These are phyloP conservation scores for Zygotorulaspora mrakii DNA, from an alignment of 1,139 yeast species.

Conservation along the genomic window DNA sequence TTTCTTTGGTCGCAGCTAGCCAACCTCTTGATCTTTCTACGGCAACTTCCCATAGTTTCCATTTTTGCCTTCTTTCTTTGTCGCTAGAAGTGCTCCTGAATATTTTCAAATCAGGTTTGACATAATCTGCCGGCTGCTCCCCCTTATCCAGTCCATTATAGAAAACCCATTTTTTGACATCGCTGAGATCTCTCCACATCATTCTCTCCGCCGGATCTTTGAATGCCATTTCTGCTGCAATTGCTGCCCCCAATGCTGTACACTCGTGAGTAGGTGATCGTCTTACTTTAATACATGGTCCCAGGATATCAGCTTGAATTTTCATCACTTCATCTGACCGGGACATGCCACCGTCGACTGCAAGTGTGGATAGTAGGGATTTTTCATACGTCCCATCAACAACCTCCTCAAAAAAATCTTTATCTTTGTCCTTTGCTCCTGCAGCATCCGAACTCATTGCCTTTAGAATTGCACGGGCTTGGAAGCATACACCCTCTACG, in stretches of 20 bases:
- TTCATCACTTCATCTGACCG: slow-evolving; percentile 89
- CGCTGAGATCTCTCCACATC: slow-evolving; percentile 73
- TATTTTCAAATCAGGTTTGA: slow-evolving; percentile 23
- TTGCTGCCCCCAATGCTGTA: slow-evolving; percentile 94
- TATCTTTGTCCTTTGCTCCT: slow-evolving; percentile 31
- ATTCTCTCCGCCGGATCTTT: slow-evolving; percentile 52
- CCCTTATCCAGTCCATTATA: slow-evolving; percentile 36
- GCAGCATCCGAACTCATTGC: slow-evolving; percentile 86
- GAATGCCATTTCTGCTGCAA: slow-evolving; percentile 83
- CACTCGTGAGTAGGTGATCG: slow-evolving; percentile 85
- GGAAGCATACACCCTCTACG: slow-evolving; percentile 91
- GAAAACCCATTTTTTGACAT: slow-evolving; percentile 43
- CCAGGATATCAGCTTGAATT: slow-evolving; percentile 87
- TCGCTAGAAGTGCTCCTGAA: slow-evolving; percentile 61
- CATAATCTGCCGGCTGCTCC: slow-evolving; percentile 18
- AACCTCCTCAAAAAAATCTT: slow-evolving; percentile 42
- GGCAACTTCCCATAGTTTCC: slow-evolving; percentile 82
- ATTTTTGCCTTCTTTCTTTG: slow-evolving; percentile 56
- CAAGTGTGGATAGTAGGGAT: slow-evolving; percentile 53
- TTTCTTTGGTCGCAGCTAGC: slow-evolving; percentile 41
- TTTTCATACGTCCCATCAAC: slow-evolving; percentile 38
- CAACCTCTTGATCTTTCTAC: slow-evolving; percentile 75
- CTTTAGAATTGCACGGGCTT: slow-evolving; percentile 82
- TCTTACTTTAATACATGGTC: slow-evolving; percentile 78
- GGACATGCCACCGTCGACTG: slow-evolving; percentile 96